Conservation (phyloP, 108 stramenopile genomes). For the Cyclostephanos invisitatus region DNA sequence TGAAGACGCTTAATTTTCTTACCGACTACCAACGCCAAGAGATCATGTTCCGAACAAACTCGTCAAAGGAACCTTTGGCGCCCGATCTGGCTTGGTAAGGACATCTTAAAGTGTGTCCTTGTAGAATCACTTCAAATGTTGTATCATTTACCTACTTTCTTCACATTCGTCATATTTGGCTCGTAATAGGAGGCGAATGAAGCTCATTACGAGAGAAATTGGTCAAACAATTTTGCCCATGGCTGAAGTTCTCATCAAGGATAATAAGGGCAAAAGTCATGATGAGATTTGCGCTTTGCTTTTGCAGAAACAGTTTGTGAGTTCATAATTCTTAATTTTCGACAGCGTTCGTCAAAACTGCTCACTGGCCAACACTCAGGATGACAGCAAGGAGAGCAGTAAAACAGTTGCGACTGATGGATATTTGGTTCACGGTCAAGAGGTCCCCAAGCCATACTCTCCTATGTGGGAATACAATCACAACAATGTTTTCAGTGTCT, state of each 20-base stretch:
- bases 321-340: background rate
- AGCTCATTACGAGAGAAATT: conserved; percentile 48
- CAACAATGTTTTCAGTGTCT: conserved; percentile 55
- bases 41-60: conserved; percentile 66
- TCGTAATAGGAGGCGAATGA: conserved; percentile 29
- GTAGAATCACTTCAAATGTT: background rate
- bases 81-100: conserved; percentile 50
- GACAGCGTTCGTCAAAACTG: background rate
- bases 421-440: background rate
- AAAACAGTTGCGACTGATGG: background rate
- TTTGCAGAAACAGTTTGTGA: conserved; percentile 18
- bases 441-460: background rate
- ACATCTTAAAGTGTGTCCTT: background rate
- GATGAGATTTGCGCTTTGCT: conserved; percentile 14
- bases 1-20: conserved; percentile 40
- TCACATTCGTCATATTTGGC: background rate
- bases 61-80: conserved; percentile 52
- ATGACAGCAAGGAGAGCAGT: background rate
- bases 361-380: background rate
- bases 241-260: conserved; percentile 24
- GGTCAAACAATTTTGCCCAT: conserved; percentile 25
- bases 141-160: background rate
- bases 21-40: conserved; percentile 45
- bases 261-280: background rate
- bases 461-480: conserved; percentile 49